A percentile compares a stretch with the other conserved stretches of the same genome.
Evolutionary conservation across 306 rosid species (phyloP).

Genomic region (Sophora flavescens): DNA sequence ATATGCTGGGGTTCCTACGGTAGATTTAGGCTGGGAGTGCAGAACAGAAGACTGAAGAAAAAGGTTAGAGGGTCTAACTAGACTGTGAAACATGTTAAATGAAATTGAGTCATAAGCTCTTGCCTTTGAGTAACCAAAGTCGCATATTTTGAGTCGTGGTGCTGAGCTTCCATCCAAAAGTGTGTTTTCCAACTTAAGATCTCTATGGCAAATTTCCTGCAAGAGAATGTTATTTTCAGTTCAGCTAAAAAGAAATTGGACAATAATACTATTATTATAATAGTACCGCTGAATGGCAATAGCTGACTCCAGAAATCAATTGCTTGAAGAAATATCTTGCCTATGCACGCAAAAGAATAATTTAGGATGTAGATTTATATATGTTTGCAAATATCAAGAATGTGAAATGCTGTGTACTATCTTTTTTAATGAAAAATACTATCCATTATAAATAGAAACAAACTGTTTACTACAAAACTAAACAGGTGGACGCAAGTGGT

Average conservation of each 20-base stretch:
- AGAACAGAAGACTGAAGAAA: conserved; percentile 84
- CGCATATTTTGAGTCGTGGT: conserved; percentile 92
- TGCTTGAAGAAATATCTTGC: conserved; percentile 94
- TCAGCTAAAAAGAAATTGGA: background rate
- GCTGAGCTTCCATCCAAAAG: conserved; percentile 96
- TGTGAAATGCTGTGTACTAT: background rate
- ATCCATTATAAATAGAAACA: too few species aligned
- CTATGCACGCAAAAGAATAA: conserved; percentile 53
- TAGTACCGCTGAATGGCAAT: conserved; percentile 91
- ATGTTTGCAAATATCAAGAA: background rate
- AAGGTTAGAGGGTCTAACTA: background rate
- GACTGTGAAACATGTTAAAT: conserved; percentile 9
- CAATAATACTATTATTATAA: background rate
- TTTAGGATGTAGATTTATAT: conserved; percentile 4
- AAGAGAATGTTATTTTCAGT: conserved; percentile 28
- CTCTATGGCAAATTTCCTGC: conserved; percentile 98
- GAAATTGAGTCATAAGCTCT: conserved; percentile 28
- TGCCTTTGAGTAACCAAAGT: conserved; percentile 98
- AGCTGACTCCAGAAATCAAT: conserved; percentile 95
- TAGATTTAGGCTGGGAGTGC: conserved; percentile 98
- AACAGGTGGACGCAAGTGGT: too few species aligned
- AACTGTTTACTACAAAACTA: too few species aligned
- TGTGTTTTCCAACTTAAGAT: conserved; percentile 97
- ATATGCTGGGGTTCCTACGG: conserved; percentile 99
- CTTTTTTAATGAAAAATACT: too few species aligned